Base-by-base conservation (phyloP, 2,329 filamentous ascomycete genomes). In the Hyphodiscus sp. region DNA sequence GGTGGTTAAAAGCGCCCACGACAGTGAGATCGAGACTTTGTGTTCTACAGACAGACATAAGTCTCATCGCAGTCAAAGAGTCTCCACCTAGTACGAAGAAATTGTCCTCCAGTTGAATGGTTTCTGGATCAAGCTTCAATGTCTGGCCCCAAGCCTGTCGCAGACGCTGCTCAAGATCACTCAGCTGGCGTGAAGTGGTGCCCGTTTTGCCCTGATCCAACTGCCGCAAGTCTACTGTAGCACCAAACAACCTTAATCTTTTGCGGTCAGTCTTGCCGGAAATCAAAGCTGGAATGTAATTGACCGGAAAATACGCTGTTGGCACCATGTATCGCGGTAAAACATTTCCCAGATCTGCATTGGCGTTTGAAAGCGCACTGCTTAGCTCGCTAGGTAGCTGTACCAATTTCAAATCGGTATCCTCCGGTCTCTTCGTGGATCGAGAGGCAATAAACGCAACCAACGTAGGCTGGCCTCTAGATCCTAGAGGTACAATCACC, bases 1-100 rank as follows among this genome's bases (percentile, higher is more conserved):
- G 71, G 51, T 72, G 65, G 8, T 58, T 51, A 59, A 76, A 76
- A n/a, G 75, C 68, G 45, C 73, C 68, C 4, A 68, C 66, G 2
- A 77, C 74, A 0, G 67, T 69, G 1, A 76, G 56, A 8, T 59
- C 59, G 11, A 71, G 53, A 1, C 69, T 69, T 18, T 51, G 20
- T n/a, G 42, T 29, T 42, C 61, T 52, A 20, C 59, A 56, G 1
- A 26, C 66, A 29, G 76, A 71, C 0, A 79, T 75, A 3, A 79
- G 59, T 44, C 72, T 74, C 65, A 73, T 74, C 1, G 68, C 67
- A 18, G 55, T 48, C 0, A 71, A 55, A 0, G 67, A 70, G 46
- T 69, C 68, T 13, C 69, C 70, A 18, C 68, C 68, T 0, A 71
- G 58, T 7, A 56, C 56, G 56, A 70, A 70, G 61, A 75, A 75